Conservation (phyloP, 2,329 filamentous ascomycete genomes). For the Pseudogymnoascus sp. region DNA sequence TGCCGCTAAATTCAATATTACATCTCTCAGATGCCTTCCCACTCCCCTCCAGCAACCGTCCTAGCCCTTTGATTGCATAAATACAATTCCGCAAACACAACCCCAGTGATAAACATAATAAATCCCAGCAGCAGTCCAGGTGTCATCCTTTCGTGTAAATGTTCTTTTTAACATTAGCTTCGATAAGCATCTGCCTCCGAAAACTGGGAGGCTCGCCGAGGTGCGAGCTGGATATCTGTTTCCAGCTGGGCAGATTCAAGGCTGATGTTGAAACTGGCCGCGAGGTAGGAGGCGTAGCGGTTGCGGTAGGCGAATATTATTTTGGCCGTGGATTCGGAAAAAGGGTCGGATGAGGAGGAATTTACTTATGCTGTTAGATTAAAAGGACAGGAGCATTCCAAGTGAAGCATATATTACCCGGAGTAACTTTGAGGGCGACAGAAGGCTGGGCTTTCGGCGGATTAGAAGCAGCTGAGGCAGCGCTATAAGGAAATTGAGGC, state of each 20-base stretch:
- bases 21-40: background rate
- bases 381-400: background rate
- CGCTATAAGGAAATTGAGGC: background rate
- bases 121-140: background rate
- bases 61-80: background rate
- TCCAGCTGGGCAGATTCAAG: background rate
- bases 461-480: background rate
- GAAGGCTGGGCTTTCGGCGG: background rate
- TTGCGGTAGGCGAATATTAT: background rate
- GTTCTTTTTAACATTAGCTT: background rate
- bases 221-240: background rate
- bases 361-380: background rate
- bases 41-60: background rate
- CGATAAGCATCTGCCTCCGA: background rate
- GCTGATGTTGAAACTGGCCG: background rate
- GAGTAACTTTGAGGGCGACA: background rate
- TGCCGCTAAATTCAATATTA: background rate
- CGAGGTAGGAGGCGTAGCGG: background rate
- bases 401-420: background rate
- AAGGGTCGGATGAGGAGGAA: background rate
- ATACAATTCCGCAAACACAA: background rate
- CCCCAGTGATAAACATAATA: background rate
- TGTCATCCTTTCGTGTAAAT: background rate
- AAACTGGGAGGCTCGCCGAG: background rate
- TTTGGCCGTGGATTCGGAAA: background rate